Evolutionary conservation across 148 eudicot species (phyloP).

Genomic region (Rhododendron mucronatum): DNA sequence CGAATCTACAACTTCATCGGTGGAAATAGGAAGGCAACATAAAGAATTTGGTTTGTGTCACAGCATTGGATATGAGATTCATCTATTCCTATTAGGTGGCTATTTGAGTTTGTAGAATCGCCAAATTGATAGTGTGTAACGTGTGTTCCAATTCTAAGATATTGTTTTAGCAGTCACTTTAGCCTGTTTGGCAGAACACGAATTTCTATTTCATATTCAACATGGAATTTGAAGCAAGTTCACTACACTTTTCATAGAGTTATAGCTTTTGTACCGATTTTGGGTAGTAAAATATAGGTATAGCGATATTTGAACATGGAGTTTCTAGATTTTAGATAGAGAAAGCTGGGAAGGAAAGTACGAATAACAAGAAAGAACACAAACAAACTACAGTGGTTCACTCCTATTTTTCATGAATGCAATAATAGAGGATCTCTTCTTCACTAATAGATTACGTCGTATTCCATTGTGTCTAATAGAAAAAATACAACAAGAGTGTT

Average conservation of each 20-base stretch:
- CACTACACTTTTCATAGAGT: background rate
- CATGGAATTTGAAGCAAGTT: background rate
- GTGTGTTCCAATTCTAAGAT: background rate
- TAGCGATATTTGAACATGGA: background rate
- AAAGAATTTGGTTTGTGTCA: background rate
- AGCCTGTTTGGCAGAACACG: background rate
- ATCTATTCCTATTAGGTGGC: background rate
- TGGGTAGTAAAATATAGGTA: background rate
- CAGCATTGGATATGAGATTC: background rate
- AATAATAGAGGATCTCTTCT: background rate
- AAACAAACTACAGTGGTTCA: background rate
- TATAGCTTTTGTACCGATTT: no score
- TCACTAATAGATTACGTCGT: background rate
- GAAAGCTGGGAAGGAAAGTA: no score
- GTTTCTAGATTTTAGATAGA: background rate
- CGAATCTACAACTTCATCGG: background rate
- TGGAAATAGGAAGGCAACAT: background rate
- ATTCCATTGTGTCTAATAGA: background rate
- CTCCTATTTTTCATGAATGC: background rate
- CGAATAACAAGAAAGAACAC: background rate
- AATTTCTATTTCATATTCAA: background rate
- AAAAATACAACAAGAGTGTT: no score
- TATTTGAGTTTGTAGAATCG: background rate
- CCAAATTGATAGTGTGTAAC: background rate
- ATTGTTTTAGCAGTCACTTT: background rate